Percentiles rank a stretch among this genome's conserved stretches.
Conservation (phyloP, 257 asterid genomes). For the Nyctanthes arbortristis region DNA sequence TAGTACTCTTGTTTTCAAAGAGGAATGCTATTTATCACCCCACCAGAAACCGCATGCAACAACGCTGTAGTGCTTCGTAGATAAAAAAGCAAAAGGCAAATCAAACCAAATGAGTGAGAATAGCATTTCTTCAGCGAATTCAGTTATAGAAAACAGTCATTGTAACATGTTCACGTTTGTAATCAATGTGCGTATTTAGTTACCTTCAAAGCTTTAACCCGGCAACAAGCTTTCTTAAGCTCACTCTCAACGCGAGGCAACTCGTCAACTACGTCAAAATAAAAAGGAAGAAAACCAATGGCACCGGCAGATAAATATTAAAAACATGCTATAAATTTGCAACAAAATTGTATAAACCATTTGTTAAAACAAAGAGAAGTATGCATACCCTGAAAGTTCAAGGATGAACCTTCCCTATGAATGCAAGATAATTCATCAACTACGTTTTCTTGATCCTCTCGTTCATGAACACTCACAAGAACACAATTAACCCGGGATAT, state of each 20-base stretch:
- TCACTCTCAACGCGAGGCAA: constrained; percentile 69
- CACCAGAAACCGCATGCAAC: constrained; percentile 4
- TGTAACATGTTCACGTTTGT: constrained; percentile 7
- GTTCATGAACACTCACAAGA: constrained; percentile 50
- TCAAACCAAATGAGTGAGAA: constrained; percentile 1
- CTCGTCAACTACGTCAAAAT: constrained; percentile 57
- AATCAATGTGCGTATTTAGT: constrained; percentile 14
- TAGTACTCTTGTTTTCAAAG: too few species aligned
- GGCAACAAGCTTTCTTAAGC: constrained; percentile 75
- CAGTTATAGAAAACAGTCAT: constrained; percentile 13
- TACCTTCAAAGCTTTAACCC: constrained; percentile 86
- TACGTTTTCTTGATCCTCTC: constrained; percentile 74
- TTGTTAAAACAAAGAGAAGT: constrained; percentile 7
- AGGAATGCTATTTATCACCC: too few species aligned
- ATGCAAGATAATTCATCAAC: constrained; percentile 67
- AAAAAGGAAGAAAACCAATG: constrained; percentile 16
- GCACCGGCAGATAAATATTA: constrained; percentile 5
- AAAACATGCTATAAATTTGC: not conserved
- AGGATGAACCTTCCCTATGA: constrained; percentile 57
- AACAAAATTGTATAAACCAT: constrained; percentile 10
- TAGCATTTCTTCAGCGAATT: constrained; percentile 11
- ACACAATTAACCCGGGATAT: constrained; percentile 55
- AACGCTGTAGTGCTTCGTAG: not conserved
- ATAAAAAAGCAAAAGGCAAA: constrained; percentile 6
- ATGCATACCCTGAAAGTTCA: constrained; percentile 67